Evolutionary conservation across 805 yeast genomes (phyloP).

Genomic region (Pichia nakasei): DNA sequence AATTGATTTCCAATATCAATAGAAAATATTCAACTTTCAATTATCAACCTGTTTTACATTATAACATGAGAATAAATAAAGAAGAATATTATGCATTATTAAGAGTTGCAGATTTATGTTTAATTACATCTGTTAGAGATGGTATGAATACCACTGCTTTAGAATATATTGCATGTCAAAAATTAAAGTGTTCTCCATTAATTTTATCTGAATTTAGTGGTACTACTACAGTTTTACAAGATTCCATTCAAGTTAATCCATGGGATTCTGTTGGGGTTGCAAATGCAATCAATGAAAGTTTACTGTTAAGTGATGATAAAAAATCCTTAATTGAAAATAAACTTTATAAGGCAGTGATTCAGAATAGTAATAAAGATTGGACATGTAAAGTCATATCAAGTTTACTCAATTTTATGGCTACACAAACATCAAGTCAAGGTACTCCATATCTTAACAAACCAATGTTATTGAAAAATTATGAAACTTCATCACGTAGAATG

Average conservation of each 20-base stretch:
- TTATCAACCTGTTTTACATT: slow-evolving; percentile 84
- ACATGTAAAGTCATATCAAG: slow-evolving; percentile 51
- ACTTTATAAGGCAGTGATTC: slow-evolving; percentile 54
- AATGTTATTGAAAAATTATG: slow-evolving; percentile 48
- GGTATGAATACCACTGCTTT: slow-evolving; percentile 95
- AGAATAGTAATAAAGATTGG: slow-evolving; percentile 77
- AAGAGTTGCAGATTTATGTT: slow-evolving; percentile 81
- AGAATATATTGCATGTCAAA: slow-evolving; percentile 85
- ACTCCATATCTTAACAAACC: slow-evolving; percentile 82
- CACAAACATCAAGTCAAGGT: slow-evolving; percentile 38
- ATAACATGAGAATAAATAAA: slow-evolving; percentile 78
- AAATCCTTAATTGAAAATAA: slow-evolving; percentile 40
- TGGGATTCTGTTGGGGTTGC: slow-evolving; percentile 97
- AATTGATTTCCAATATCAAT: slow-evolving; percentile 73
- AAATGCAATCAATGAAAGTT: slow-evolving; percentile 62
- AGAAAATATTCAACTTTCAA: slow-evolving; percentile 76
- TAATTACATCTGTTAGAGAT: slow-evolving; percentile 86
- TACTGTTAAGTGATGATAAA: slow-evolving; percentile 42
- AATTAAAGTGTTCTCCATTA: slow-evolving; percentile 63
- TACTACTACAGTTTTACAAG: slow-evolving; percentile 59
- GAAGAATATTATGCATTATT: slow-evolving; percentile 85
- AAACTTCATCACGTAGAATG: slow-evolving; percentile 54
- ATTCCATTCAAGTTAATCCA: slow-evolving; percentile 83
- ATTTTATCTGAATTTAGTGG: slow-evolving; percentile 93
- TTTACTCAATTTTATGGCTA: slow-evolving; percentile 22